A percentile compares a stretch with the other conserved stretches of the same genome.
These are phyloP conservation scores for Exserohilum turcica DNA, from an alignment of 2,329 filamentous ascomycete species.

Conservation along the genomic window DNA sequence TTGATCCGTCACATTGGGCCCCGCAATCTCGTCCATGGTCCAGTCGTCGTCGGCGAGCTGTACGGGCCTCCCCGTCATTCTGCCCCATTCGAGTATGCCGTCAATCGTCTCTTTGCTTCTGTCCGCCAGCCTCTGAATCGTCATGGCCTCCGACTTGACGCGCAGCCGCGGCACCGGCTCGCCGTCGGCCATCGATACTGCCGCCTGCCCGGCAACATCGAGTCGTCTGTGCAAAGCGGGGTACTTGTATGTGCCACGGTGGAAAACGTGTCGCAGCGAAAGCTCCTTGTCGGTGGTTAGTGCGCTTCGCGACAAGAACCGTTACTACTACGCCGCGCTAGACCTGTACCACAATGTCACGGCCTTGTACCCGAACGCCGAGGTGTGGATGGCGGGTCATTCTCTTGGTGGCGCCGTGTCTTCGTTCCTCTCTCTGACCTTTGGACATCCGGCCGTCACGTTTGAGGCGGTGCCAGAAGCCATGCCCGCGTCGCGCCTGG, in stretches of 20 bases:
- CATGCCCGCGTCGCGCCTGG: conserved; percentile 80
- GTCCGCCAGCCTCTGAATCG: conserved; percentile 82
- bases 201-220: conserved; percentile 68
- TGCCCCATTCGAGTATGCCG: conserved; percentile 73
- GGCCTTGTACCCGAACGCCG: conserved; percentile 79
- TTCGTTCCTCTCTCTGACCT: conserved; percentile 87
- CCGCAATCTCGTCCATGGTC: conserved; percentile 77
- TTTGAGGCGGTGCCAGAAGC: conserved; percentile 94
- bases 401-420: conserved; percentile 89
- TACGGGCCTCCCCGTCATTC: conserved; percentile 69
- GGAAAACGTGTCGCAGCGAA: conserved; percentile 82
- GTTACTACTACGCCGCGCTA: conserved; percentile 87
- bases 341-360: conserved; percentile 94
- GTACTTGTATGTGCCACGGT: conserved; percentile 82
- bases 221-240: conserved; percentile 76
- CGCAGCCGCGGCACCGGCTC: conserved; percentile 54
- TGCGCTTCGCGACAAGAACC: conserved; percentile 78
- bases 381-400: conserved; percentile 89
- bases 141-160: conserved; percentile 66
- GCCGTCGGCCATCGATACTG: conserved; percentile 64
- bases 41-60: conserved; percentile 75
- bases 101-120: conserved; percentile 78
- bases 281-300: conserved; percentile 59
- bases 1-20: conserved; percentile 84
- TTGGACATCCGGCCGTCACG: conserved; percentile 86